Evolutionary conservation across 768 basidiomycete species (phyloP).

Genomic region (Collybiopsis confluens): DNA sequence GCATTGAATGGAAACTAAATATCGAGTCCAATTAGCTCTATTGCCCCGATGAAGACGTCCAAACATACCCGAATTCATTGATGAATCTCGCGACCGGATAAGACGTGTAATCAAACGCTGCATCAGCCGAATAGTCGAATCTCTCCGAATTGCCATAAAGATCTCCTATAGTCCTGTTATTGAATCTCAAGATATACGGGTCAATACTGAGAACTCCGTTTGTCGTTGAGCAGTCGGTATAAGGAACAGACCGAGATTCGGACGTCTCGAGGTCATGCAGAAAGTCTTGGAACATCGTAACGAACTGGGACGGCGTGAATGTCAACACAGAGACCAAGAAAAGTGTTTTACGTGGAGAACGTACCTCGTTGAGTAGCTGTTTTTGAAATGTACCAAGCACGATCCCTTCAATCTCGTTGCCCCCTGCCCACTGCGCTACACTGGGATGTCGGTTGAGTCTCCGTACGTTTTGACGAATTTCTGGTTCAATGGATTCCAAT

Average conservation of each 20-base stretch:
- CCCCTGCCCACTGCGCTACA: conserved; percentile 56
- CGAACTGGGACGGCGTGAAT: conserved; percentile 28
- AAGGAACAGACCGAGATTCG: conserved; percentile 47
- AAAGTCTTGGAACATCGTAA: conserved; percentile 48
- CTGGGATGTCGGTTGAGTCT: conserved; percentile 54
- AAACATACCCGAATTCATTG: conserved; percentile 52
- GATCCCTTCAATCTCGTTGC: conserved; percentile 59
- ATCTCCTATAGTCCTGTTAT: conserved; percentile 44
- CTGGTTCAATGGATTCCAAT: conserved; percentile 46
- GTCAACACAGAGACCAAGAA: background rate
- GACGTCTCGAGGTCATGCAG: conserved; percentile 42
- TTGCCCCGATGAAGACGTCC: background rate
- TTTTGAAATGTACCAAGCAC: conserved; percentile 32
- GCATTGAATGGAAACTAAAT: conserved; percentile 58
- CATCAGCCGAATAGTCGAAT: conserved; percentile 50
- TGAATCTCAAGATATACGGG: conserved; percentile 47
- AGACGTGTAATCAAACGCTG: conserved; percentile 50
- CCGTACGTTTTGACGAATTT: conserved; percentile 54
- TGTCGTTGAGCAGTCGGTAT: conserved; percentile 59
- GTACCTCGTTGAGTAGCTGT: too few relatives aligned
- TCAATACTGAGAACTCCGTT: conserved; percentile 53
- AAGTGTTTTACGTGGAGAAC: too few relatives aligned
- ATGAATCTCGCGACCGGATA: conserved; percentile 51
- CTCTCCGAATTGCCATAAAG: conserved; percentile 60
- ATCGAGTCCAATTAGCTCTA: background rate